Evolutionary conservation across 805 yeast genomes (phyloP), one percentile per base, ranked within the genome.

Genomic region (Cyberlindnera bimundalis): DNA sequence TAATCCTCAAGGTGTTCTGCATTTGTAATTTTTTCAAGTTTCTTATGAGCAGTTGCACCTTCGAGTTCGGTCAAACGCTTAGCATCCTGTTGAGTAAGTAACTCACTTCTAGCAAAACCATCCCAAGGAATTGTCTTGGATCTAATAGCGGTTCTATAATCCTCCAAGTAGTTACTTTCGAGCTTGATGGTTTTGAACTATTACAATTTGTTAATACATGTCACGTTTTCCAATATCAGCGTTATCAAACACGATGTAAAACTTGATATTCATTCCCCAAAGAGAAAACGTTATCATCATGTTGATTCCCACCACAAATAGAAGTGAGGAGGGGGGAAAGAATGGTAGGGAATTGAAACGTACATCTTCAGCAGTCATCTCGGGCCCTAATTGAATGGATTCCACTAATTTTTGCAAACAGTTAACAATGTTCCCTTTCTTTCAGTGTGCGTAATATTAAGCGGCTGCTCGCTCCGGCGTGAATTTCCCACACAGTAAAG

Each of bases 71-170:
- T 63, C 36, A 70, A 45, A 6, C 40, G 43, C 24, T 52, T 73
- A 10, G 90, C 91, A 59, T 87, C 93, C 46, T 76, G 78, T 37
- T 73, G 73, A 32, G 81, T 66, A 28, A 90, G 69, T 33, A 80
- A 74, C 35, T 77, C 79, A 15, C 90, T 81, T 40, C 96, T 73
- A 10, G 85, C 81, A 53, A 84, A 79, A 9, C 95, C 95, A 56
- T 86, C 95, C 97, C 97, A 90, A 24, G 95, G 95, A 41, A 89
- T 77, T 24, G 90, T 80, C 49, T 93, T 76, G 45, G 85, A 81
- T 54, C 93, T 72, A 48, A 88, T 80, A 46, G 78, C 78, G 49
- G 73, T 70, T 52, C 82, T 71, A 39, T 81, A 73, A 53, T 82
- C 90, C 43, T 73, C 71, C 56, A 86, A 69, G 52, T 74, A 79